Evolutionary conservation across 306 rosid species (phyloP), one percentile per base, ranked within the genome.

Genomic region (Oemleria cerasiformis): DNA sequence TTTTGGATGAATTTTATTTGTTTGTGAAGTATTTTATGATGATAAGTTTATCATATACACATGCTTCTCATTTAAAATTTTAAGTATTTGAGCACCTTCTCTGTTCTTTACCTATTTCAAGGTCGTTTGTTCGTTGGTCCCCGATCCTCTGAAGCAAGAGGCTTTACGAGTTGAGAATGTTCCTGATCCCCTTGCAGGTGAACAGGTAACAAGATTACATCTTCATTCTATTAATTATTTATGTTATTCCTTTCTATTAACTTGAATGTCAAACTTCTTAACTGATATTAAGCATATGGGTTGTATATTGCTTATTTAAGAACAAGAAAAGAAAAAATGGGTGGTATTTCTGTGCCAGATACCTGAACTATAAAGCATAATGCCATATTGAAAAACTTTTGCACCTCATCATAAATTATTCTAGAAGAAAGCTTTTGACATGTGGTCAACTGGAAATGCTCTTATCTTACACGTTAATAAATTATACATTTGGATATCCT

Each of bases 131-230:
- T 77, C 85, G 42, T 56, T 91, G 68, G 84, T 73, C 73, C 94
- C 94, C 21, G 83, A 89, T 81, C 91, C 91, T 38, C 53, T 73
- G 75, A 89, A 82, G 62, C 92, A 82, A 71, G 99, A 94, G 87
- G 81, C 81, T 65, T 78, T 94, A 79, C 88, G 87, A 72, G 88
- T 81, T 23, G 97, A 94, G 85, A 94, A 91, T 48, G 56, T 70
- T 70, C 96, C 96, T 1, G 95, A 94, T 79, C 95, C 89, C 76
- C 95, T 94, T 68, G 85, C 89, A 12, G 95, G 97, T 84, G 99
- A 94, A 83, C 99, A 94, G 99, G 97, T 94, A 80, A 67, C 16
- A 63, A 60, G 65, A 44, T 72, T 16, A 72, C 50, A 49, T 39
- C n/a, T 1, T 42, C 34, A 6, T 38, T 70, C 53, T n/a, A 4